Conservation (phyloP, 352 stramenopile species). For the Globisporangium barbulae region DNA sequence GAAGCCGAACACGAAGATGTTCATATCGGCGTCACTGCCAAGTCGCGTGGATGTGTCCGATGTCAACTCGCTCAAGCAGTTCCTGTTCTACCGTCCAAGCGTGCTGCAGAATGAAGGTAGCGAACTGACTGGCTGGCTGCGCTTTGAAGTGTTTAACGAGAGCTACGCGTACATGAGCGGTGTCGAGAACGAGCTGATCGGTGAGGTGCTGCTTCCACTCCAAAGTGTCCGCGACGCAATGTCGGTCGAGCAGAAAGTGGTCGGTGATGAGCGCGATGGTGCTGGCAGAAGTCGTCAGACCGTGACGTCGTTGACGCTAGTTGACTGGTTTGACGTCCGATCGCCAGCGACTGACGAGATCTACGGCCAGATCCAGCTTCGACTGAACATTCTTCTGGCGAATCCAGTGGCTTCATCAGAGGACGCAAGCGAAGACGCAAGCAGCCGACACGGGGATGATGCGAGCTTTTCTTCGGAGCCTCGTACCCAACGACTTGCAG, state of each 20-base stretch:
- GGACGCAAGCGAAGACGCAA: conserved; percentile 14
- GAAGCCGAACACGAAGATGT: conserved; percentile 59
- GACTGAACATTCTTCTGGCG: conserved; percentile 63
- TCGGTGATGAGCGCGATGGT: conserved; percentile 33
- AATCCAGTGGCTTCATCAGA: conserved; percentile 35
- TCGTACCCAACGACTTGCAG: conserved; percentile 30
- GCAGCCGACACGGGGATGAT: conserved; percentile 18
- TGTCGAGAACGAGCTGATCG: conserved; percentile 68
- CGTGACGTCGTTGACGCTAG: conserved; percentile 62
- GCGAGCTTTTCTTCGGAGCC: background rate
- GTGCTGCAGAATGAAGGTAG: conserved; percentile 21
- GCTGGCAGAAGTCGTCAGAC: conserved; percentile 25
- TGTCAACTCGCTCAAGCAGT: conserved; percentile 74
- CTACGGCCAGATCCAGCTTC: conserved; percentile 71
- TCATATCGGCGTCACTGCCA: conserved; percentile 46
- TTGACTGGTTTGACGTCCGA: conserved; percentile 79
- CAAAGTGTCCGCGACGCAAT: conserved; percentile 65
- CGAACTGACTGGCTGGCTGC: conserved; percentile 58
- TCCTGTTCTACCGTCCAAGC: conserved; percentile 67
- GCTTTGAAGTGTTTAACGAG: conserved; percentile 75
- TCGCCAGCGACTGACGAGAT: conserved; percentile 54
- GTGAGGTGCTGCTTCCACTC: conserved; percentile 68
- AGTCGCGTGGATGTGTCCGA: conserved; percentile 59
- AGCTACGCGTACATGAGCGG: conserved; percentile 77
- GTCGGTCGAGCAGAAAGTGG: conserved; percentile 52